These are phyloP conservation scores for Pseudoturritis turrita DNA, from an alignment of 345 rosid species.

Conservation along the genomic window DNA sequence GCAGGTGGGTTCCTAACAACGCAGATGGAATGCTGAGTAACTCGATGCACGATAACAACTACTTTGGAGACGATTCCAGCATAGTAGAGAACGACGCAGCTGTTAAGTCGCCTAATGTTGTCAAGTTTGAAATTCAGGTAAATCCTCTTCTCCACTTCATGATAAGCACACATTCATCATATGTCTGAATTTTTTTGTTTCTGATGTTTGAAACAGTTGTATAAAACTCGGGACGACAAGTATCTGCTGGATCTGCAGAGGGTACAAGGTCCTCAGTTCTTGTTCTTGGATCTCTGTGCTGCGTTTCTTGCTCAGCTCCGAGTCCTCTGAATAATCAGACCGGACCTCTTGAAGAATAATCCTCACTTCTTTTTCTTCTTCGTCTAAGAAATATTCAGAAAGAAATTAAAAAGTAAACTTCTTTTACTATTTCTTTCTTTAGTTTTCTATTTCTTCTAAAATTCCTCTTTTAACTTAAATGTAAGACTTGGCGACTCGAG, in stretches of 20 bases:
- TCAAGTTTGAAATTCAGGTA: constrained; percentile 52
- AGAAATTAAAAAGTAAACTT: not conserved
- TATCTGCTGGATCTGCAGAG: constrained; percentile 78
- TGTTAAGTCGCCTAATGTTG: constrained; percentile 48
- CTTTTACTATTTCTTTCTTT: not conserved
- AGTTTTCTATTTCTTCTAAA: not conserved
- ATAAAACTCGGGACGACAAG: constrained; percentile 76
- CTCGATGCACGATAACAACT: constrained; percentile 43
- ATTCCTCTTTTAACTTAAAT: not conserved
- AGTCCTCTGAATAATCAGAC: constrained; percentile 41
- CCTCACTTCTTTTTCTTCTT: not conserved
- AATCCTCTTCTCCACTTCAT: not conserved
- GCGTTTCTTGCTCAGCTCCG: constrained; percentile 76
- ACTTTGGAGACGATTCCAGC: constrained; percentile 67
- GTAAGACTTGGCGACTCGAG: constrained; percentile 1
- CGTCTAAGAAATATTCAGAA: constrained; percentile 12
- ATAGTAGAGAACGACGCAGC: constrained; percentile 53
- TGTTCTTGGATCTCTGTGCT: constrained; percentile 85
- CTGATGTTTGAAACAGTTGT: constrained; percentile 46
- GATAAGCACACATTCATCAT: not conserved
- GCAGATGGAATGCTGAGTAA: constrained; percentile 60
- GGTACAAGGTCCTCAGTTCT: constrained; percentile 67
- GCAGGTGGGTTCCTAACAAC: constrained; percentile 72
- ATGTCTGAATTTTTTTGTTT: not conserved
- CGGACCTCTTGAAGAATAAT: constrained; percentile 14